These are phyloP conservation scores for Colletotrichum australisinense DNA, from an alignment of 2,329 filamentous ascomycete genomes.

Conservation along the genomic window DNA sequence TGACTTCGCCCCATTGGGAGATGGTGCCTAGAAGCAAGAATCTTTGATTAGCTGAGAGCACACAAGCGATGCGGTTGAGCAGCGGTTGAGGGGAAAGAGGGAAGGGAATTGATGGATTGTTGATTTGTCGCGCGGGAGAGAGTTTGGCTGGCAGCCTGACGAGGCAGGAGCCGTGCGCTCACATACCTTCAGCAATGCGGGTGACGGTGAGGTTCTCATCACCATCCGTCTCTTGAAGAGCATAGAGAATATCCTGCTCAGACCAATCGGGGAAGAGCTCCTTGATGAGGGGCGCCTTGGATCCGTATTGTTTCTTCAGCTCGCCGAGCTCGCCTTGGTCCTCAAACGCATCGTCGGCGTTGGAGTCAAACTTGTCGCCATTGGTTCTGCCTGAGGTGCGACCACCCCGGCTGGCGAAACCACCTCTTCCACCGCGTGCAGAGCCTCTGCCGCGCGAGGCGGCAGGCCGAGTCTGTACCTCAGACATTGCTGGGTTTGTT, in stretches of 20 bases:
- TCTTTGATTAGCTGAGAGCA: conserved; percentile 41
- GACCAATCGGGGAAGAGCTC: conserved; percentile 97
- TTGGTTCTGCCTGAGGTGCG: conserved; percentile 75
- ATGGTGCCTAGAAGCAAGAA: conserved; percentile 70
- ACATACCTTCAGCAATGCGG: conserved; percentile 81
- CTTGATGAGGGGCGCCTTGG: conserved; percentile 83
- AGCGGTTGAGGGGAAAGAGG: background rate
- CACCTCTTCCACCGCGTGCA: conserved; percentile 85
- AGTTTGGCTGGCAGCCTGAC: conserved; percentile 29
- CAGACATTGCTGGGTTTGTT: conserved; percentile 76
- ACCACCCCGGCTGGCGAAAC: conserved; percentile 78
- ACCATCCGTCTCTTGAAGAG: conserved; percentile 87
- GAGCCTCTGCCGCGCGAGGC: conserved; percentile 91
- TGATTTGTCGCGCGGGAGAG: conserved; percentile 1
- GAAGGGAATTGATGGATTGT: background rate
- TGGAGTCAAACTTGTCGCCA: conserved; percentile 71
- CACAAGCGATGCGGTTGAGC: background rate
- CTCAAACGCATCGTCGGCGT: conserved; percentile 70
- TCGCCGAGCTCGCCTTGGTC: conserved; percentile 92
- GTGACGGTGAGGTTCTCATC: conserved; percentile 81
- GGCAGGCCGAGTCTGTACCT: conserved; percentile 86
- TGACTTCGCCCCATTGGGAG: conserved; percentile 87
- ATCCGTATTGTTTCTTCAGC: conserved; percentile 89
- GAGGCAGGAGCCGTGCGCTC: conserved; percentile 1
- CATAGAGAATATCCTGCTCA: conserved; percentile 92